A percentile compares a stretch with the other conserved stretches of the same genome.
Conservation (phyloP, 2,329 filamentous ascomycete genomes). For the Aspergillus tubingensis region DNA sequence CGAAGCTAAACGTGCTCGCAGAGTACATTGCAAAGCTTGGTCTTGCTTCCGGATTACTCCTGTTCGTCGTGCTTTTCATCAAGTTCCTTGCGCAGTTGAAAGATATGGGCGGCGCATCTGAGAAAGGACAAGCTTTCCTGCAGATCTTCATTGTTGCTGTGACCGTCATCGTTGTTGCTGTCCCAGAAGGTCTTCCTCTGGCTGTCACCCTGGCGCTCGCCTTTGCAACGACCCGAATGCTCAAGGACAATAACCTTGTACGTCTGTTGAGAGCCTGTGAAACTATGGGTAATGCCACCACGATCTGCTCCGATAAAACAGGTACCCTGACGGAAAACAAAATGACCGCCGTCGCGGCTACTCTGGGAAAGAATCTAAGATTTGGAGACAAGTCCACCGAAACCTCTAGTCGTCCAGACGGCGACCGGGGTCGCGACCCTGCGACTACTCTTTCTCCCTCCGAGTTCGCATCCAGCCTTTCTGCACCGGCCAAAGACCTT, state of each 20-base stretch:
- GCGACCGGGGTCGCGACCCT: slow-evolving; percentile 20
- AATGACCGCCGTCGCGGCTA: slow-evolving; percentile 63
- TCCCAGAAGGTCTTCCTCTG: slow-evolving; percentile 62
- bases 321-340: slow-evolving; percentile 66
- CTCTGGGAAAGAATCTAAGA: slow-evolving; percentile 50
- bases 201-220: slow-evolving; percentile 64
- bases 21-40: slow-evolving; percentile 79
- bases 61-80: slow-evolving; percentile 80
- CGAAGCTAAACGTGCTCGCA: slow-evolving; percentile 73
- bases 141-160: slow-evolving; percentile 61
- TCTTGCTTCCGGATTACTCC: slow-evolving; percentile 68
- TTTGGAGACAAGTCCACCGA: slow-evolving; percentile 46
- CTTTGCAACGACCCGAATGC: slow-evolving; percentile 64
- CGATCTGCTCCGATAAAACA: slow-evolving; percentile 67
- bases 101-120: slow-evolving; percentile 48
- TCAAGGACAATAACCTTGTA: slow-evolving; percentile 64
- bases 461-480: slow-evolving; percentile 58
- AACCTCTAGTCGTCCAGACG: slow-evolving; percentile 27
- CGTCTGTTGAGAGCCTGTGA: slow-evolving; percentile 62
- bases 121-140: slow-evolving; percentile 60
- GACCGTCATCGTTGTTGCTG: slow-evolving; percentile 61
- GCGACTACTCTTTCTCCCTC: slow-evolving; percentile 53
- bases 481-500: slow-evolving; percentile 55
- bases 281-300: slow-evolving; percentile 66
- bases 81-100: slow-evolving; percentile 69